Evolutionary conservation across 2,329 filamentous ascomycete genomes (phyloP).

Genomic region (Penicillium fuscoglaucum): DNA sequence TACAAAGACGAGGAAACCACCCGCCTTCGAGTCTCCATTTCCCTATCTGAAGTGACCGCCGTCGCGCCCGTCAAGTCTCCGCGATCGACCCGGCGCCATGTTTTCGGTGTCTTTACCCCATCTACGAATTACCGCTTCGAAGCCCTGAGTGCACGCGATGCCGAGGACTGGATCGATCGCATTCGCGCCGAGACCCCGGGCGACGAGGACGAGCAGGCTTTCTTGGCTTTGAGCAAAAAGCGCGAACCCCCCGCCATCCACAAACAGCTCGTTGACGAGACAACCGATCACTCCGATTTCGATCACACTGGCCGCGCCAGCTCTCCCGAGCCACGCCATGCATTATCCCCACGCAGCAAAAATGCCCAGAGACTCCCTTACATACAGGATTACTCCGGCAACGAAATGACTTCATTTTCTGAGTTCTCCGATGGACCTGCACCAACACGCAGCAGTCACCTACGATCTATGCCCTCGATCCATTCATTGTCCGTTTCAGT

Average conservation of each 20-base stretch:
- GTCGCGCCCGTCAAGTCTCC: constrained; percentile 85
- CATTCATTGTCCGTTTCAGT: constrained; percentile 32
- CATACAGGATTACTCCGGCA: constrained; percentile 60
- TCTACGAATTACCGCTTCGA: constrained; percentile 91
- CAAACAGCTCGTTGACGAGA: constrained; percentile 38
- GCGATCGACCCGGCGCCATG: constrained; percentile 79
- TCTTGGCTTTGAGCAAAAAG: constrained; percentile 52
- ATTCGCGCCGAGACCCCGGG: constrained; percentile 79
- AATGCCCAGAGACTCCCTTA: constrained; percentile 32
- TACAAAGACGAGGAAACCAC: constrained; percentile 92
- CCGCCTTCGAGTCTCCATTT: constrained; percentile 83
- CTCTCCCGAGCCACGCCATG: constrained; percentile 38
- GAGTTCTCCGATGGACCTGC: constrained; percentile 71
- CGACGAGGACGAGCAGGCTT: constrained; percentile 84
- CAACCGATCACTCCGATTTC: constrained; percentile 46
- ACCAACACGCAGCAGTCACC: constrained; percentile 27
- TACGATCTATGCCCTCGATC: constrained; percentile 33
- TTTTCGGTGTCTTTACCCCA: constrained; percentile 91
- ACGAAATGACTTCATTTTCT: constrained; percentile 74
- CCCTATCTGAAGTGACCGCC: constrained; percentile 85
- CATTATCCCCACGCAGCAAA: constrained; percentile 30
- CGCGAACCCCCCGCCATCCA: constrained; percentile 23
- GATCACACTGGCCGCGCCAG: constrained; percentile 36
- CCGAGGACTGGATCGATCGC: constrained; percentile 79
- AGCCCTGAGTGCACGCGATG: constrained; percentile 69